Evolutionary conservation across 2,329 filamentous ascomycete species (phyloP).

Genomic region (Boeremia lycopersici): DNA sequence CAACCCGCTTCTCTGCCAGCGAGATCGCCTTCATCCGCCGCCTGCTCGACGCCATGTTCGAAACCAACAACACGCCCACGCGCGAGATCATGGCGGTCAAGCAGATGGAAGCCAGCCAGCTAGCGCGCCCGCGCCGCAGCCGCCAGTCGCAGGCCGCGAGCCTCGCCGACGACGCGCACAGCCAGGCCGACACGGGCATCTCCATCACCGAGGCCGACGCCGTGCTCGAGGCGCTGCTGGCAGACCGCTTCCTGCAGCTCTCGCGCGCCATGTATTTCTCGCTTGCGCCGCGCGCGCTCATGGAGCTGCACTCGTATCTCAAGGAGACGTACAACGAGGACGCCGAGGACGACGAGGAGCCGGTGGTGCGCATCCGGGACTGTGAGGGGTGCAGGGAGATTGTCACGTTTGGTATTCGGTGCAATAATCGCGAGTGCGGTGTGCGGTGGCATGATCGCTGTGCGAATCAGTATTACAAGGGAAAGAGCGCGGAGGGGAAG

Average conservation of each 20-base stretch:
- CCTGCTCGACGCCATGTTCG: conserved; percentile 89
- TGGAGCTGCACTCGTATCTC: conserved; percentile 86
- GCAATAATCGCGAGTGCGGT: conserved; percentile 36
- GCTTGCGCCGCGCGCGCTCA: conserved; percentile 75
- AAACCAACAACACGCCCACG: conserved; percentile 78
- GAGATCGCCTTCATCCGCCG: conserved; percentile 91
- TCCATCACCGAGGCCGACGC: conserved; percentile 79
- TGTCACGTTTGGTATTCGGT: conserved; percentile 67
- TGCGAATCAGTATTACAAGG: conserved; percentile 39
- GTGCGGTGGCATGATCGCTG: conserved; percentile 44
- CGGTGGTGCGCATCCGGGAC: conserved; percentile 72
- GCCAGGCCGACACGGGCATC: conserved; percentile 56
- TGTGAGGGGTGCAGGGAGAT: conserved; percentile 91
- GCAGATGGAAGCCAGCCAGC: conserved; percentile 76
- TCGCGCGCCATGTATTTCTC: conserved; percentile 75
- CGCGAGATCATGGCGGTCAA: conserved; percentile 84
- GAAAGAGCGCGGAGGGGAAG: conserved; percentile 19
- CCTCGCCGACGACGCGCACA: conserved; percentile 32
- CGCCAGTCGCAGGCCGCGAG: conserved; percentile 36
- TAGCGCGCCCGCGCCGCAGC: conserved; percentile 56
- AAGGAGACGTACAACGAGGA: conserved; percentile 81
- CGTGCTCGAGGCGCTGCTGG: conserved; percentile 71
- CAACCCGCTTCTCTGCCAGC: conserved; percentile 78
- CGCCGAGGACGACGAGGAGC: conserved; percentile 57
- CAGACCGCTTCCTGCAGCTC: conserved; percentile 84